Base-by-base conservation (phyloP, 306 rosid species). In the Cucurbita ficifolia region DNA sequence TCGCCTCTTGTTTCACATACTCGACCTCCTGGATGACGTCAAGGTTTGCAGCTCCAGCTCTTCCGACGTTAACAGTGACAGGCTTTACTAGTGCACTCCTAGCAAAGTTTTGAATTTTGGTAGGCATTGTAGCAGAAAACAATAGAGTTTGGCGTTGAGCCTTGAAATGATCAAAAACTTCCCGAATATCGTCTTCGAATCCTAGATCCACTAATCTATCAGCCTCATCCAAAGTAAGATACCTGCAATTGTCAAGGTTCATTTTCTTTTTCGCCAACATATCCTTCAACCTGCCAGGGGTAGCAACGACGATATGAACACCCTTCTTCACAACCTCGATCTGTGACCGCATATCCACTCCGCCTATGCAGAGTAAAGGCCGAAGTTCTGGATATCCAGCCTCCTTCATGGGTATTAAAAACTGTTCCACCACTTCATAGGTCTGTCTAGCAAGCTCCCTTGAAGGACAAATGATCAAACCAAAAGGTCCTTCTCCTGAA, bases 381-480 rank as follows among this genome's bases (percentile, higher is more conserved):
- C 94, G 84, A 4, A 93, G 78, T 80, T 90, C 97, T 1, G 97
- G 98, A 79, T 86, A 88, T 57, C 96, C 98, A 54, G 94, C 97
- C 83, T 93, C 96, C 82, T 78, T 86, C 86, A 88, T 72, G 74
- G 98, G 92, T 59, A 70, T 1, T 78, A 90, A 76, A 79, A 88
- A 93, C 67, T 90, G 76, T 81, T 88, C 97, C 39, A 93, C 84
- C 63, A 93, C 98, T 75, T 93, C 98, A 57, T 80, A 93, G 39
- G 97, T 93, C 87, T 93, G 98, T 86, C 94, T 83, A 8, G 98
- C 98, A 10, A 90, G 88, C 82, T 90, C 98, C 82, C 98, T 87
- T 0, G 98, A 93, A 9, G 96, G 98, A 57, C 98, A 93, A 76
- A 90, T 64, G 77, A 90, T 59, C 79, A 90, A 70, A 64, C 96